phyloP scores from a whole-genome alignment of 306 rosid genomes.

The Dicorynia guianensis region DNA sequence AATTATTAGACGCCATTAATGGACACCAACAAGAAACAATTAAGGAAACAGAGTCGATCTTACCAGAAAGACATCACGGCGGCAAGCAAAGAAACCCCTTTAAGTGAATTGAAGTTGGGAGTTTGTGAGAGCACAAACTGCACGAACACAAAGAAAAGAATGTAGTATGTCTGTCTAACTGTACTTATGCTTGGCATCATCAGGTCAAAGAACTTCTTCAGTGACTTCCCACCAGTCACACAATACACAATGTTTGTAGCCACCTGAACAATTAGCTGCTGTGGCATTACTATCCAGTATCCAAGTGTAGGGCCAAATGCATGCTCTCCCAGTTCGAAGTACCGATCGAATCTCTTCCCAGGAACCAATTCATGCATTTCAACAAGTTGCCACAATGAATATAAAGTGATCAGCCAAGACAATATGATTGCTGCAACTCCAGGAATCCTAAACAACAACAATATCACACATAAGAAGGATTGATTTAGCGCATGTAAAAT shows the following conservation, averaged over 20 bases:
- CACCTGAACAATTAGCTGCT: conserved; percentile 63
- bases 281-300: conserved; percentile 61
- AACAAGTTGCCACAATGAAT: conserved; percentile 66
- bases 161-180: conserved; percentile 55
- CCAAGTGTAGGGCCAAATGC: conserved; percentile 58
- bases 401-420: conserved; percentile 71
- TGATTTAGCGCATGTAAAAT: too few species aligned
- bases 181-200: background rate
- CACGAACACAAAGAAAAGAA: conserved; percentile 43
- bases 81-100: conserved; percentile 58
- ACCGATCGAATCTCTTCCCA: conserved; percentile 65
- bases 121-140: conserved; percentile 64
- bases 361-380: conserved; percentile 64
- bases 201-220: conserved; percentile 61
- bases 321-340: conserved; percentile 61
- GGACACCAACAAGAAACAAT: conserved; percentile 42
- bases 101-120: conserved; percentile 70
- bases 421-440: conserved; percentile 45
- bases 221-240: conserved; percentile 75
- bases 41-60: background rate
- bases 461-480: background rate
- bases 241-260: conserved; percentile 65
- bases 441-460: conserved; percentile 44
- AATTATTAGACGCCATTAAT: conserved; percentile 33
- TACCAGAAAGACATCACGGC: conserved; percentile 70